Evolutionary conservation across 1,139 yeast species (phyloP), one percentile per base, ranked within the genome.

Genomic region (Komagataea norvegica): DNA sequence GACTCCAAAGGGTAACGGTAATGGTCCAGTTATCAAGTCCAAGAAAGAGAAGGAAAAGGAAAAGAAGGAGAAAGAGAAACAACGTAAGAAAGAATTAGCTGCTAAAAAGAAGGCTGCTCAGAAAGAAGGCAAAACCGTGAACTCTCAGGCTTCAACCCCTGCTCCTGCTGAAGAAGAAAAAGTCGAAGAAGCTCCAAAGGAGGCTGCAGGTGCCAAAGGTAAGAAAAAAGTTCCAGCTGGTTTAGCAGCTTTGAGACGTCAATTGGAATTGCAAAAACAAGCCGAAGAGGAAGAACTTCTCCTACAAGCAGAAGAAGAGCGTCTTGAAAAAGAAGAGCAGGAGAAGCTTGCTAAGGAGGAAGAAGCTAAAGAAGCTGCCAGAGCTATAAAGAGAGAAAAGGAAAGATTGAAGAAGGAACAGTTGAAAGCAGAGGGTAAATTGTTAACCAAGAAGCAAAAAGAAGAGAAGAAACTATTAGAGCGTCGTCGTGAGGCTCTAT

Each of bases 31-130:
- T 49, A 67, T 89, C 55, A 86, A 91, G 64, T 79, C 94, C 43
- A 93, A 91, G 73, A 93, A 93, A 68, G 98, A 91, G 60, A 93
- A 91, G 72, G 99, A 91, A 65, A 84, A 78, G 64, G 94, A 91
- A 61, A 91, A 89, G 83, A 93, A 91, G 65, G 99, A 91, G 67
- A 85, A 85, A 48, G 98, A 91, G 63, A 93, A 91, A 72, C 87
- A 83, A 54, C 76, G 79, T 64, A 91, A 91, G 83, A 88, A 87
- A 68, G 95, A 87, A 52, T 77, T 78, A 47, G 95, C 96, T 27
- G 84, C 82, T 41, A 82, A 78, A 64, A 89, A 88, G 75, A 89
- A 87, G 62, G 77, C 77, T 57, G 85, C 80, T 42, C 79, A 77
- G 46, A 77, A 77, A 60, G 78, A 69, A 45, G 25, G 23, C 22